phyloP scores from a whole-genome alignment of 2,329 filamentous ascomycete species.

The Pseudocercospora cruenta region DNA sequence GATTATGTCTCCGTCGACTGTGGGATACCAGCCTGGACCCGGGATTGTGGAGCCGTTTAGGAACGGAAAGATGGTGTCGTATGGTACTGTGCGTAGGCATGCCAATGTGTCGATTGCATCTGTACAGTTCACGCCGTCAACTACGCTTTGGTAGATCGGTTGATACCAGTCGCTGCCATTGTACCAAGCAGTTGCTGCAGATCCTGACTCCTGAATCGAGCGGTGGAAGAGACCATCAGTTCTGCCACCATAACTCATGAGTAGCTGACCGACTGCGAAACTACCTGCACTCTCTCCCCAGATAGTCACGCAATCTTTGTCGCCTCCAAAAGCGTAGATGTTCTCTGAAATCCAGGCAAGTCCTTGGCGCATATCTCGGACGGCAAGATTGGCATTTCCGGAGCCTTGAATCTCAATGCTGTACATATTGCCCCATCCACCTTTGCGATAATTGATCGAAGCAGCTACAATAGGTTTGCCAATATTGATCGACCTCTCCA shows the following conservation, averaged over 20 bases:
- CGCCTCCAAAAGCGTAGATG: constrained; percentile 38
- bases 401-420: constrained; percentile 58
- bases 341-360: constrained; percentile 50
- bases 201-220: constrained; percentile 50
- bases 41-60: constrained; percentile 31
- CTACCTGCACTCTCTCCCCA: constrained; percentile 44
- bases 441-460: constrained; percentile 66
- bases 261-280: constrained; percentile 48
- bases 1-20: constrained; percentile 61
- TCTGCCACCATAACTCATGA: constrained; percentile 51
- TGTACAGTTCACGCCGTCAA: constrained; percentile 38
- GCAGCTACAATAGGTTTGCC: constrained; percentile 60
- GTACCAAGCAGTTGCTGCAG: constrained; percentile 29
- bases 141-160: constrained; percentile 65
- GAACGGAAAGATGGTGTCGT: constrained; percentile 28
- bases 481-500: constrained; percentile 48
- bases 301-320: constrained; percentile 25
- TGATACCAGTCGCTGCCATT: constrained; percentile 45
- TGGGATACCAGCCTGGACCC: constrained; percentile 44
- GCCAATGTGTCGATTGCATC: constrained; percentile 37
- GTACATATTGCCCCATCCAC: constrained; percentile 70
- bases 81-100: constrained; percentile 62
- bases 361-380: constrained; percentile 49
- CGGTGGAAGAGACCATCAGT: constrained; percentile 53
- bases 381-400: constrained; percentile 54